Evolutionary conservation across 2,329 filamentous ascomycete species (phyloP).

Genomic region (Aspergillus ibericus): DNA sequence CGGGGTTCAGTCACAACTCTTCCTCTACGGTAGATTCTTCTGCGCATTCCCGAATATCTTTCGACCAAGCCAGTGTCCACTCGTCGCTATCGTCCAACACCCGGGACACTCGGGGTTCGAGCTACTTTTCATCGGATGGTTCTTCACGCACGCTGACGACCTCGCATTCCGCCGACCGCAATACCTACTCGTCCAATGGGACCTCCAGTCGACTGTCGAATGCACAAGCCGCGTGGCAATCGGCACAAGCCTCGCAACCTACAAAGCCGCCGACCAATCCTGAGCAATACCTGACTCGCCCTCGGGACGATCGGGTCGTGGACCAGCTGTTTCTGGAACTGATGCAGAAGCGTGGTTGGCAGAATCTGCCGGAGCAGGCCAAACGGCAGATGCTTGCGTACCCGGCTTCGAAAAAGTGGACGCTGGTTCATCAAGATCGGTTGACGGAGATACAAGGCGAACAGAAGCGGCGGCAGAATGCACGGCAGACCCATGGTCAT

Average conservation of each 20-base stretch:
- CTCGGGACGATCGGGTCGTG: conserved; percentile 67
- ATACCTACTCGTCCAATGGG: conserved; percentile 24
- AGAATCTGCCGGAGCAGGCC: conserved; percentile 92
- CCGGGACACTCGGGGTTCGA: conserved; percentile 57
- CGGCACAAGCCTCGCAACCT: conserved; percentile 26
- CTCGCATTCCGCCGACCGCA: conserved; percentile 38
- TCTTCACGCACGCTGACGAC: conserved; percentile 47
- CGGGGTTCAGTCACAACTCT: conserved; percentile 57
- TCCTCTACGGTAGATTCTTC: conserved; percentile 58
- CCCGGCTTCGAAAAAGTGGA: conserved; percentile 95
- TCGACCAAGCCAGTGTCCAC: conserved; percentile 66
- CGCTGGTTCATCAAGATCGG: conserved; percentile 89
- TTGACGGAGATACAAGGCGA: conserved; percentile 92
- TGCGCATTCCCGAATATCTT: conserved; percentile 56
- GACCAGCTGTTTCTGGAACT: conserved; percentile 89
- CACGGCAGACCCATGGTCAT: conserved; percentile 66
- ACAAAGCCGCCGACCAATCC: conserved; percentile 31
- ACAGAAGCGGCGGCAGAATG: conserved; percentile 78
- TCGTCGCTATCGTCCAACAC: conserved; percentile 61
- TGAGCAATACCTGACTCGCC: conserved; percentile 44
- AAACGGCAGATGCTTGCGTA: conserved; percentile 95
- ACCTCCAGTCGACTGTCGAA: conserved; percentile 33
- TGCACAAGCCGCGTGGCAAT: conserved; percentile 31
- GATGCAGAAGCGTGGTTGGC: conserved; percentile 98
- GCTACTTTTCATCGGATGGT: conserved; percentile 57